A percentile compares a stretch with the other conserved stretches of the same genome.
Conservation (phyloP, 106 monocot species). For the Dendrobium chrysotoxum region DNA sequence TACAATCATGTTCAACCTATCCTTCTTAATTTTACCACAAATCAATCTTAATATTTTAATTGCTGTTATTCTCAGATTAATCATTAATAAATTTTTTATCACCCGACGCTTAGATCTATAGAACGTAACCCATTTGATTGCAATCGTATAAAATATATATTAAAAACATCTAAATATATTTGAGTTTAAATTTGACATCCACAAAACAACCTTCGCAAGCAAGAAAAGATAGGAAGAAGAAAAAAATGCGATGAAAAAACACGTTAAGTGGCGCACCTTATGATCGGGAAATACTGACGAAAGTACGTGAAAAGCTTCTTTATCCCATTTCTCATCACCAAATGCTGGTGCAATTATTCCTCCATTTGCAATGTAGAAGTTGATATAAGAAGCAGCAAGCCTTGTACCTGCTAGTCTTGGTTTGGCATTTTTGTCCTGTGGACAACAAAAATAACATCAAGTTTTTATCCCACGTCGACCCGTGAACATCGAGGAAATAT, state of each 20-base stretch:
- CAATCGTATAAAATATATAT: background rate
- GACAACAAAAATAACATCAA: background rate
- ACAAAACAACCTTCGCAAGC: background rate
- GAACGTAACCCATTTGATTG: background rate
- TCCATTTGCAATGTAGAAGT: conserved; percentile 94
- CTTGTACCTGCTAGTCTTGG: conserved; percentile 79
- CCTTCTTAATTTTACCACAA: background rate
- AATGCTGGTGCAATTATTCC: conserved; percentile 88
- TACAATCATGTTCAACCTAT: background rate
- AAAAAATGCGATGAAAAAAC: background rate
- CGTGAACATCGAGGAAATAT: no score
- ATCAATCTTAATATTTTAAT: background rate
- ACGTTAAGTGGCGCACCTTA: conserved; percentile 35
- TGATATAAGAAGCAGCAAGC: conserved; percentile 89
- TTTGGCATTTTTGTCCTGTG: conserved; percentile 42
- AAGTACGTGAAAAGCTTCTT: conserved; percentile 63
- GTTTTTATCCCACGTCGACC: no score
- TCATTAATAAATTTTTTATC: background rate
- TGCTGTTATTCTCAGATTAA: background rate
- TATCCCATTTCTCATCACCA: conserved; percentile 73
- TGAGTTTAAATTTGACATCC: background rate
- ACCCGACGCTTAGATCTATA: background rate
- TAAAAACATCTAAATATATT: background rate
- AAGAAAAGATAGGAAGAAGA: background rate
- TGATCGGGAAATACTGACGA: conserved; percentile 61